phyloP scores from a whole-genome alignment of 2,329 filamentous ascomycete genomes.

The Arthrobotrys iridis region DNA sequence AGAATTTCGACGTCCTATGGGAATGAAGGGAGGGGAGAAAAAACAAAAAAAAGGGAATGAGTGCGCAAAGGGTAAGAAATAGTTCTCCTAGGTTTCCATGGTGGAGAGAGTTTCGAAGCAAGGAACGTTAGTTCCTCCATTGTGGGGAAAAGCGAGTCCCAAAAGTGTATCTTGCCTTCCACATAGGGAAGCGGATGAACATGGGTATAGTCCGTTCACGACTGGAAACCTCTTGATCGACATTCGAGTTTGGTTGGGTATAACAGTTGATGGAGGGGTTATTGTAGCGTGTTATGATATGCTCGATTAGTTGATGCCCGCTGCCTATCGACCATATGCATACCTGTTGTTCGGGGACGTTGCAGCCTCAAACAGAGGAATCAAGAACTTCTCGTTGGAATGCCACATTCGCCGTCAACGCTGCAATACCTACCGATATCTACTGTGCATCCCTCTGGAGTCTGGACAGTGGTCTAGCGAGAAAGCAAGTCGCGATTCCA shows the following conservation, averaged over 20 bases:
- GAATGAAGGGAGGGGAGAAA: constrained; percentile 1
- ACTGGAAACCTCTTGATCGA: constrained; percentile 22
- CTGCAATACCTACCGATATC: neutral
- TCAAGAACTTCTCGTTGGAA: constrained; percentile 40
- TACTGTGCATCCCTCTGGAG: neutral
- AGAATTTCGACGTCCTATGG: neutral
- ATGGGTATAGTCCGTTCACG: constrained; percentile 32
- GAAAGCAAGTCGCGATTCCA: constrained; percentile 12
- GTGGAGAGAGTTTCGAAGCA: constrained; percentile 26
- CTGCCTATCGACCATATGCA: constrained; percentile 29
- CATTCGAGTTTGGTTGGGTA: neutral
- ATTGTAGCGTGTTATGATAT: constrained; percentile 17
- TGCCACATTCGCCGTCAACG: constrained; percentile 20
- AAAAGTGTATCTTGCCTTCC: constrained; percentile 43
- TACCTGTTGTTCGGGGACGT: constrained; percentile 12
- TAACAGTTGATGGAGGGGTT: constrained; percentile 8
- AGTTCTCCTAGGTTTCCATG: constrained; percentile 23
- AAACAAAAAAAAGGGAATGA: constrained; percentile 6
- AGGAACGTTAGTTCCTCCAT: constrained; percentile 31
- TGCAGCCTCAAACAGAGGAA: constrained; percentile 50
- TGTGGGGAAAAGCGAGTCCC: constrained; percentile 19
- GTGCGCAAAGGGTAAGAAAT: neutral
- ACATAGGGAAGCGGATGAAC: constrained; percentile 30
- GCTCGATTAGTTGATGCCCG: constrained; percentile 25
- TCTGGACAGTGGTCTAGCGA: constrained; percentile 12